These are phyloP conservation scores for Tuber microsphaerosporum DNA, from an alignment of 495 filamentous ascomycete species.

Conservation along the genomic window DNA sequence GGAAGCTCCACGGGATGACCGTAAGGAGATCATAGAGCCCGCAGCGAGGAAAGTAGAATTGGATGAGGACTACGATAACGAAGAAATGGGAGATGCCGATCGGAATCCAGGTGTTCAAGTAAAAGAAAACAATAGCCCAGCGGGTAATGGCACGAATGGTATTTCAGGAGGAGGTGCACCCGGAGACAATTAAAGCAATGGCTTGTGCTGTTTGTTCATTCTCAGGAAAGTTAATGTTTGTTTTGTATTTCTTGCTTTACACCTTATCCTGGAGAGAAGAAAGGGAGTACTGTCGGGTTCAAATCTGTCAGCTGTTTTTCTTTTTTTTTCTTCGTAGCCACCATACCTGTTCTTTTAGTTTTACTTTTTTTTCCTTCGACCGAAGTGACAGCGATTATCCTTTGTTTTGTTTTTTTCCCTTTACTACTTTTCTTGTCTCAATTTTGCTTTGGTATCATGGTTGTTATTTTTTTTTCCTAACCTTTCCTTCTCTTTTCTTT, in stretches of 20 bases:
- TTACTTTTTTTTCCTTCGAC: neutral
- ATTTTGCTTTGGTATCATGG: neutral
- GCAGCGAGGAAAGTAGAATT: conserved; percentile 93
- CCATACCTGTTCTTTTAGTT: conserved; percentile 3
- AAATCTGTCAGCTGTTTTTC: neutral
- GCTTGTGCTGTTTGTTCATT: neutral
- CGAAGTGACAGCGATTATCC: neutral
- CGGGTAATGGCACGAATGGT: conserved; percentile 35
- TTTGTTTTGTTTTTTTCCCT: neutral
- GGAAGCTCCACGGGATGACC: conserved; percentile 46
- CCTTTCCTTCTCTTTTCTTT: neutral
- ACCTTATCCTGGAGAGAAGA: neutral
- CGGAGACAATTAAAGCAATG: conserved; percentile 33
- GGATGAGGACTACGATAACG: conserved; percentile 89
- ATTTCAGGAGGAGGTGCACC: conserved; percentile 29
- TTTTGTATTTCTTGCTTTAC: neutral
- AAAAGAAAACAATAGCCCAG: conserved; percentile 46
- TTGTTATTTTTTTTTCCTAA: neutral
- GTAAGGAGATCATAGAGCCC: conserved; percentile 61
- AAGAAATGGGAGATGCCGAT: conserved; percentile 77
- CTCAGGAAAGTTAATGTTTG: conserved; percentile 4
- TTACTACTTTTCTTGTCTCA: neutral
- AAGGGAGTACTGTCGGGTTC: neutral
- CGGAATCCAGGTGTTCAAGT: conserved; percentile 44
- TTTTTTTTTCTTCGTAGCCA: neutral